These are phyloP conservation scores for Tylopilus intermedius DNA, from an alignment of 768 basidiomycete species.

Conservation along the genomic window DNA sequence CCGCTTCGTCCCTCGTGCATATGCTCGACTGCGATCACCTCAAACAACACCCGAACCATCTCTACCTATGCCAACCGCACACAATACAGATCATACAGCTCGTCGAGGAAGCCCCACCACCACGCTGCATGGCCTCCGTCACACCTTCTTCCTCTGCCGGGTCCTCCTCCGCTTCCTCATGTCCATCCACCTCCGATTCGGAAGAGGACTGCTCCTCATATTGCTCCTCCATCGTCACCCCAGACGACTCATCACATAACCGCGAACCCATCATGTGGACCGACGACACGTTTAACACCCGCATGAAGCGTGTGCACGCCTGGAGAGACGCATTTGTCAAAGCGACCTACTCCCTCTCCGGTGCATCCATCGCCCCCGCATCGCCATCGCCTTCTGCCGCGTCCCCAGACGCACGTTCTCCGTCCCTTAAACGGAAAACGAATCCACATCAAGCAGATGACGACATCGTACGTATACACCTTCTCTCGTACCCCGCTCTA, in stretches of 20 bases:
- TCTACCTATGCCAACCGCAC: conserved; percentile 46
- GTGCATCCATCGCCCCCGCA: conserved; percentile 29
- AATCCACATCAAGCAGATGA: conserved; percentile 38
- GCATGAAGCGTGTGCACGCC: conserved; percentile 63
- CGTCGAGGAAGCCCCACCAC: conserved; percentile 56
- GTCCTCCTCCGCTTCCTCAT: conserved; percentile 36
- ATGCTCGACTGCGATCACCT: conserved; percentile 29
- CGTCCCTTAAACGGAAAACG: conserved; percentile 46
- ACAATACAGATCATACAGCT: conserved; percentile 68
- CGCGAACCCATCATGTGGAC: conserved; percentile 26
- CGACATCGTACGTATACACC: conserved; percentile 33
- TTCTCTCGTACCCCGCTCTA: not conserved
- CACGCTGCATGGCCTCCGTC: conserved; percentile 36
- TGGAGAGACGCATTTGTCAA: conserved; percentile 62
- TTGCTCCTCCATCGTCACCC: conserved; percentile 60
- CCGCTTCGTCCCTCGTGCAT: conserved; percentile 22
- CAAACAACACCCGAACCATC: conserved; percentile 37
- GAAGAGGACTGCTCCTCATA: conserved; percentile 60
- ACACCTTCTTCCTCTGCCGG: conserved; percentile 35
- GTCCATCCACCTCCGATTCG: conserved; percentile 31
- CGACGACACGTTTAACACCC: conserved; percentile 48
- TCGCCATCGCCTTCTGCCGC: conserved; percentile 1
- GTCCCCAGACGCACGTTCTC: conserved; percentile 20
- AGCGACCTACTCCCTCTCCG: conserved; percentile 37
- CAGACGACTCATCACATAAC: conserved; percentile 32